Conservation (phyloP, 73 alveolate species). For the Symbiodinium pilosum region DNA sequence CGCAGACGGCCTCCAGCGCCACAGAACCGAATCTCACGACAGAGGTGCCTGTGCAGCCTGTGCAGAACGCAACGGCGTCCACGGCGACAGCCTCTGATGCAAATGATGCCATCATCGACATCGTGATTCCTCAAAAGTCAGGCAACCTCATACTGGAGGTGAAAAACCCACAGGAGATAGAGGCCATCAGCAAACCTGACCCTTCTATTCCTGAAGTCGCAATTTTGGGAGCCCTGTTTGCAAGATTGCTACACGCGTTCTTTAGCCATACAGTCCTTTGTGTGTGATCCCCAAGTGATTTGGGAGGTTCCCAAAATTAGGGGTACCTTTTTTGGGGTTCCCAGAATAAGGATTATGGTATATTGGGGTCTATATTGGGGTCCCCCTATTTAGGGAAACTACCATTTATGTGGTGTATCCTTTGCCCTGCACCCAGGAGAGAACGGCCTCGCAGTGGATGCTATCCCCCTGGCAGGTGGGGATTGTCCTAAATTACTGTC, state of each 20-base stretch:
- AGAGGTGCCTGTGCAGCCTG: background rate
- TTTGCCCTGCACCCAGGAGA: too few relatives aligned
- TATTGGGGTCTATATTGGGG: too few relatives aligned
- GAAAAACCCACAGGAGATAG: background rate
- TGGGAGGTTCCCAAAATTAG: too few relatives aligned
- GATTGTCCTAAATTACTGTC: too few relatives aligned
- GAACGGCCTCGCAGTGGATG: too few relatives aligned
- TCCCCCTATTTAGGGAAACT: too few relatives aligned
- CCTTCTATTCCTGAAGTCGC: background rate
- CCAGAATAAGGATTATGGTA: too few relatives aligned
- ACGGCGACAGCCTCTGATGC: too few relatives aligned
- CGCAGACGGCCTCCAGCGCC: background rate
- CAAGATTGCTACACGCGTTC: background rate
- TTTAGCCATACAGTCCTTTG: background rate
- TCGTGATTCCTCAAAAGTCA: background rate
- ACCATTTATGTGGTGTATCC: too few relatives aligned
- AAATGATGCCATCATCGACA: background rate
- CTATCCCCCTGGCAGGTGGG: too few relatives aligned
- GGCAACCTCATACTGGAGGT: background rate
- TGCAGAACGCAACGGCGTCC: too few relatives aligned
- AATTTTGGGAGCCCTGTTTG: background rate
- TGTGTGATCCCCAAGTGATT: background rate
- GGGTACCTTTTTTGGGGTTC: too few relatives aligned
- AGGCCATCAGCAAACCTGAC: background rate
- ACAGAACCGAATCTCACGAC: background rate